Percentiles rank a stretch among this genome's conserved stretches.
These are phyloP conservation scores for Teratosphaeriaceae sp. DNA, from an alignment of 2,329 filamentous ascomycete species.

Conservation along the genomic window DNA sequence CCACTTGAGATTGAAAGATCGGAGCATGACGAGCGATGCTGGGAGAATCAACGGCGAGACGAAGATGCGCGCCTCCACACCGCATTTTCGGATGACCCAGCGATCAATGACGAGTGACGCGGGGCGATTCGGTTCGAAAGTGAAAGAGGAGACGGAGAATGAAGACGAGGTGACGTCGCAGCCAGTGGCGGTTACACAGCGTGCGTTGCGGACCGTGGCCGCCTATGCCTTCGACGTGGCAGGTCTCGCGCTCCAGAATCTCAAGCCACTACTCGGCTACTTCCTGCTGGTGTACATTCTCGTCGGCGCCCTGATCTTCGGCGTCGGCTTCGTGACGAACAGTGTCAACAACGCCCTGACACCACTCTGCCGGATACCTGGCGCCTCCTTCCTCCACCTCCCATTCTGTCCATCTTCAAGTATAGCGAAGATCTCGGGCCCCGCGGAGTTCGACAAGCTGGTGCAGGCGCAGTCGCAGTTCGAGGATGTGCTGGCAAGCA, in stretches of 20 bases:
- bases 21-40: conserved; percentile 26
- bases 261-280: conserved; percentile 59
- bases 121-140: conserved; percentile 14
- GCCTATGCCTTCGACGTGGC: conserved; percentile 52
- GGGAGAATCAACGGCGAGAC: conserved; percentile 14
- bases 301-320: conserved; percentile 52
- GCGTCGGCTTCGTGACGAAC: conserved; percentile 55
- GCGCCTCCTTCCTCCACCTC: conserved; percentile 53
- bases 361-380: conserved; percentile 64
- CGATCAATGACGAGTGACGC: conserved; percentile 28
- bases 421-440: conserved; percentile 21
- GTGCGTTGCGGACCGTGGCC: conserved; percentile 30
- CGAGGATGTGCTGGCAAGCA: conserved; percentile 65
- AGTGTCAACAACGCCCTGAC: conserved; percentile 57
- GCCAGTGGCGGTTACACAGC: conserved; percentile 23
- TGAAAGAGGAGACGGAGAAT: conserved; percentile 20
- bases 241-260: conserved; percentile 52
- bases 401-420: conserved; percentile 50
- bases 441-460: conserved; percentile 64
- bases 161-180: conserved; percentile 14
- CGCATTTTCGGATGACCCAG: conserved; percentile 19
- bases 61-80: conserved; percentile 18
- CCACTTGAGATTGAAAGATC: conserved; percentile 23
- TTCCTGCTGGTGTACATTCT: conserved; percentile 56
- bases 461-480: conserved; percentile 70